Conservation (phyloP, 2,329 filamentous ascomycete species). For the Pseudogymnoascus sp. region DNA sequence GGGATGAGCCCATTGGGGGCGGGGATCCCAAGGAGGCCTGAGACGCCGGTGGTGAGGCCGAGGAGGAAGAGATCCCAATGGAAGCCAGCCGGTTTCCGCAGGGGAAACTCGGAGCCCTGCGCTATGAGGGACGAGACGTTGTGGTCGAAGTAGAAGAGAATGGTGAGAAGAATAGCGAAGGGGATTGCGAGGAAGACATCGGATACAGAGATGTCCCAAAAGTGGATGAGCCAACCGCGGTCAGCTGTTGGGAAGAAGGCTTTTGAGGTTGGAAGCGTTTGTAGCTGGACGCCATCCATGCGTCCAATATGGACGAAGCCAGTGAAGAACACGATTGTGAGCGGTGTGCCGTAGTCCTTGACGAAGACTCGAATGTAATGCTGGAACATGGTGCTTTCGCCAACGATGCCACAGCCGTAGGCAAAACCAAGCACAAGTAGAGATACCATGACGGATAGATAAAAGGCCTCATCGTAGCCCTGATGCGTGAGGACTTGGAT, state of each 20-base stretch:
- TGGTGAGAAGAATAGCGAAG: slow-evolving; percentile 73
- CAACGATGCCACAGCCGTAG: slow-evolving; percentile 65
- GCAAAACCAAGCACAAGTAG: slow-evolving; percentile 70
- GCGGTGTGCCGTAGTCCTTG: slow-evolving; percentile 80
- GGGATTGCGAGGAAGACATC: slow-evolving; percentile 81
- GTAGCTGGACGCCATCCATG: slow-evolving; percentile 62
- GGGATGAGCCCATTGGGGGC: slow-evolving; percentile 79
- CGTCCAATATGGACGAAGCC: slow-evolving; percentile 81
- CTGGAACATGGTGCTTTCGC: slow-evolving; percentile 62
- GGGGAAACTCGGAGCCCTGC: slow-evolving; percentile 73
- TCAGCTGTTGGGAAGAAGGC: slow-evolving; percentile 72
- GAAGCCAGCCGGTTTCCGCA: slow-evolving; percentile 73
- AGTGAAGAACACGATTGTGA: slow-evolving; percentile 80
- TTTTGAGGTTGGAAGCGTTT: slow-evolving; percentile 64
- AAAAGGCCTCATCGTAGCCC: slow-evolving; percentile 57
- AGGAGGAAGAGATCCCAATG: slow-evolving; percentile 81
- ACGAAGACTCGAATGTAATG: slow-evolving; percentile 72
- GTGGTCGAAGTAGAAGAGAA: slow-evolving; percentile 85
- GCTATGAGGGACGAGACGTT: slow-evolving; percentile 79
- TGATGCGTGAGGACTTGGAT: slow-evolving; percentile 76
- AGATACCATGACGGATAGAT: slow-evolving; percentile 68
- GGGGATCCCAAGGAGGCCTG: slow-evolving; percentile 67
- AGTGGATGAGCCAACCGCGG: slow-evolving; percentile 68
- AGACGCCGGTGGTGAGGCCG: slow-evolving; percentile 66
- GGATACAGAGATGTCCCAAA: slow-evolving; percentile 66